phyloP scores from a whole-genome alignment of 2,329 filamentous ascomycete genomes.

The Apiospora koreana region DNA sequence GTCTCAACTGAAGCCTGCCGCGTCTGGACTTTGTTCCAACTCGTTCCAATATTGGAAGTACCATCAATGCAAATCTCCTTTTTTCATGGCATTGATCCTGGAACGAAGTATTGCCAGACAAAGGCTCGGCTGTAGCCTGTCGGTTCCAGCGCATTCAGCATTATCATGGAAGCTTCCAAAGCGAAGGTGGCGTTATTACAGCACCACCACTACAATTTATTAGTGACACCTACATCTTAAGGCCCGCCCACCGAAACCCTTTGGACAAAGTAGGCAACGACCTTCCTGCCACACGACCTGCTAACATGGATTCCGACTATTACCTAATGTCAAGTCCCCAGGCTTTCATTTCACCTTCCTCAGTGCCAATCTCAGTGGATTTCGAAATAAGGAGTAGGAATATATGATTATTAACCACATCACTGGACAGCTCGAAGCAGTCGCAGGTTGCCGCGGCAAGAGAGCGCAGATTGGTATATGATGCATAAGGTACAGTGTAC shows the following conservation, averaged over 20 bases:
- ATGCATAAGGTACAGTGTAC: not conserved
- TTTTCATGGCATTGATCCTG: not conserved
- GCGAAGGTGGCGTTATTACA: not conserved
- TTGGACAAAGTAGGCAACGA: not conserved
- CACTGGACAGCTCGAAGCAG: no score
- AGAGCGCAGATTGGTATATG: not conserved
- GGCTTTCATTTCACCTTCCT: not conserved
- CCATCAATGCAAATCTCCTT: not conserved
- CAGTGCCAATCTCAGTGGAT: not conserved
- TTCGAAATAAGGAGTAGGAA: no score
- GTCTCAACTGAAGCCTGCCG: constrained; percentile 1
- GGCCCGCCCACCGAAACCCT: not conserved
- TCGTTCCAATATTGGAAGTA: not conserved
- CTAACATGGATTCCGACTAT: not conserved
- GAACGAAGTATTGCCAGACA: no score
- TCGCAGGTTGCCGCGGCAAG: no score
- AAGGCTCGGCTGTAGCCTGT: not conserved
- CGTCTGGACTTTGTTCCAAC: constrained; percentile 9
- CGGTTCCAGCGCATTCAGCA: not conserved
- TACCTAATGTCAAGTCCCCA: not conserved
- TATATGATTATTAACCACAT: no score
- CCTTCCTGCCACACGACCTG: not conserved
- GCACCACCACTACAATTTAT: no score
- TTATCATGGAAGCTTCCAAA: not conserved
- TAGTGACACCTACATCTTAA: not conserved